Evolutionary conservation across 495 filamentous ascomycete species (phyloP).

Genomic region (Annulohypoxylon maeteangense): DNA sequence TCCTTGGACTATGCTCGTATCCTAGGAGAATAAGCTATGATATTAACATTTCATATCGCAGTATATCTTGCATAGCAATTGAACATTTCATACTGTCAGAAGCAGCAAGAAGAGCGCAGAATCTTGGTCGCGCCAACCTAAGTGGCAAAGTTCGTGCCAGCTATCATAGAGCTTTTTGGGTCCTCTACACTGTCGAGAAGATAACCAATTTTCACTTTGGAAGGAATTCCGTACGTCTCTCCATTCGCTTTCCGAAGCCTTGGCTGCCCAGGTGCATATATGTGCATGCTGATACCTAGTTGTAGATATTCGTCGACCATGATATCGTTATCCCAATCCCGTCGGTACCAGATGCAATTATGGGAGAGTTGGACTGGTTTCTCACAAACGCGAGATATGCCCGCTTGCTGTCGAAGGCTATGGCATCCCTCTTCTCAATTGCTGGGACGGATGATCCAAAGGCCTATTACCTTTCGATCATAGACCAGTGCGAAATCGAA

Average conservation of each 20-base stretch:
- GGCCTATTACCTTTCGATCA: conserved; percentile 34
- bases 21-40: background rate
- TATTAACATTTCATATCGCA: background rate
- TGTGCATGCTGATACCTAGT: background rate
- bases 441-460: conserved; percentile 44
- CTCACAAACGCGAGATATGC: conserved; percentile 41
- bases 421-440: conserved; percentile 49
- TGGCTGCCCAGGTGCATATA: background rate
- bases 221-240: conserved; percentile 46
- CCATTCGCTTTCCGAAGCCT: background rate
- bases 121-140: conserved; percentile 42
- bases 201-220: conserved; percentile 45
- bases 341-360: conserved; percentile 42
- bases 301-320: conserved; percentile 41
- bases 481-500: conserved; percentile 43
- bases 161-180: conserved; percentile 50
- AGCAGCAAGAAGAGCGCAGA: conserved; percentile 43
- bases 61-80: conserved; percentile 50
- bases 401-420: conserved; percentile 47
- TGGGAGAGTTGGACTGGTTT: conserved; percentile 51
- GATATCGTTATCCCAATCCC: conserved; percentile 51
- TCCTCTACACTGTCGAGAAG: conserved; percentile 53
- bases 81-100: conserved; percentile 49
- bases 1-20: too few species aligned
- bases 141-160: conserved; percentile 10